These are phyloP conservation scores for Aureobasidium pullulans DNA, from an alignment of 2,329 filamentous ascomycete genomes.

Conservation along the genomic window DNA sequence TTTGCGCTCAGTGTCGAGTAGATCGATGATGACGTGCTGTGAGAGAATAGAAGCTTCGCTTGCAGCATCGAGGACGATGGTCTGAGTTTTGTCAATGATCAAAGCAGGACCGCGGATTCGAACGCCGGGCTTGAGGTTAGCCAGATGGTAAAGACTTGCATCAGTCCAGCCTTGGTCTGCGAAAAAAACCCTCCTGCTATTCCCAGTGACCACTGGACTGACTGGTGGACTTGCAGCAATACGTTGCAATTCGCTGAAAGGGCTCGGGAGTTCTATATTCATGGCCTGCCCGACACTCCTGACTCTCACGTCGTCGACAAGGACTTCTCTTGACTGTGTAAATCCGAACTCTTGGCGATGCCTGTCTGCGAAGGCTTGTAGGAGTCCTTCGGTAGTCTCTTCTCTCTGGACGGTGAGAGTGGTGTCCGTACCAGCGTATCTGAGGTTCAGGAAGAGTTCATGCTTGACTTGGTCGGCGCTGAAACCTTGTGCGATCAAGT, in stretches of 20 bases:
- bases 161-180: slow-evolving; percentile 18
- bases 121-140: slow-evolving; percentile 18
- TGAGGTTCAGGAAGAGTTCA: slow-evolving; percentile 36
- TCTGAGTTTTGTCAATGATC: slow-evolving; percentile 38
- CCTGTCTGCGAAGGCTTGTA: slow-evolving; percentile 27
- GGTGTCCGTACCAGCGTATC: slow-evolving; percentile 39
- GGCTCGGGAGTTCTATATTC: slow-evolving; percentile 5
- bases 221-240: background rate
- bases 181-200: slow-evolving; percentile 20
- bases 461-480: slow-evolving; percentile 15
- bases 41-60: slow-evolving; percentile 31
- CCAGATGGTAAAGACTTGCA: slow-evolving; percentile 22
- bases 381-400: slow-evolving; percentile 26
- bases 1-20: slow-evolving; percentile 7
- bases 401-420: slow-evolving; percentile 35
- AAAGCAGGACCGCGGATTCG: slow-evolving; percentile 26
- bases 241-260: background rate
- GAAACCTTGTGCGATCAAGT: slow-evolving; percentile 63
- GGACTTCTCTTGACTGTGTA: slow-evolving; percentile 28
- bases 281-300: slow-evolving; percentile 24
- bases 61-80: slow-evolving; percentile 35
- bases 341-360: slow-evolving; percentile 41
- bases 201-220: background rate
- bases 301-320: slow-evolving; percentile 39
- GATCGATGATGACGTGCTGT: slow-evolving; percentile 34